Evolutionary conservation across 768 basidiomycete genomes (phyloP).

Genomic region (Xerocomellus chrysenteron): DNA sequence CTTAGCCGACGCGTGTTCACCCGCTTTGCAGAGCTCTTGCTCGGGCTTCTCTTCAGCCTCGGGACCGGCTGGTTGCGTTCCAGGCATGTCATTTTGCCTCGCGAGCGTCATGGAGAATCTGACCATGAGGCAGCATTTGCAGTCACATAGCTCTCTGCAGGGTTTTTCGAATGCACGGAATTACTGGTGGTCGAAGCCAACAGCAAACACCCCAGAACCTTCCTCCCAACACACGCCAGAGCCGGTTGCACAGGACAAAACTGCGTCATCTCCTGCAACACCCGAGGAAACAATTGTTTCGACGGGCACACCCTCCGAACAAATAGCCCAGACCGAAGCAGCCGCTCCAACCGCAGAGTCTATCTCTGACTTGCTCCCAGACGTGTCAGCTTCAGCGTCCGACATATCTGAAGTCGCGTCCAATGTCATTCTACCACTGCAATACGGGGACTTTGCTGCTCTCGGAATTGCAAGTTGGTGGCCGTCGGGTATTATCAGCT

Average conservation of each 20-base stretch:
- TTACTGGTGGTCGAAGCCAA: slow-evolving; percentile 35
- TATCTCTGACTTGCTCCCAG: slow-evolving; percentile 3
- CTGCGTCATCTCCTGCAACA: neutral
- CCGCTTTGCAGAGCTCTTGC: slow-evolving; percentile 14
- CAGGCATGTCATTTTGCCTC: slow-evolving; percentile 18
- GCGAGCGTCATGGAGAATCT: neutral
- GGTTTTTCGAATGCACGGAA: slow-evolving; percentile 22
- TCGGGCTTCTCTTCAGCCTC: slow-evolving; percentile 9
- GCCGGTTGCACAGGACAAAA: neutral
- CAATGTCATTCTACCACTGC: slow-evolving; percentile 46
- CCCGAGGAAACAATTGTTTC: neutral
- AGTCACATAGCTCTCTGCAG: slow-evolving; percentile 3
- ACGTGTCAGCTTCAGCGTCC: slow-evolving; percentile 7
- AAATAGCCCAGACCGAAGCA: neutral
- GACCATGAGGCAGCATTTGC: slow-evolving; percentile 7
- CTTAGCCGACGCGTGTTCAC: slow-evolving; percentile 11
- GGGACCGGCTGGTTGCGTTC: slow-evolving; percentile 9
- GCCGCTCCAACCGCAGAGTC: slow-evolving; percentile 6
- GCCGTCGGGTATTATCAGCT: slow-evolving; percentile 62
- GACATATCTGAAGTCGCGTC: slow-evolving; percentile 22
- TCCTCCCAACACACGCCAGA: slow-evolving; percentile 6
- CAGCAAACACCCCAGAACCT: neutral
- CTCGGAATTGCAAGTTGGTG: slow-evolving; percentile 66
- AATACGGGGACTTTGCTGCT: slow-evolving; percentile 70
- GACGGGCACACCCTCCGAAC: neutral